phyloP scores from a whole-genome alignment of 2,329 filamentous ascomycete genomes.

The Aspergillus pseudoviridinutans region DNA sequence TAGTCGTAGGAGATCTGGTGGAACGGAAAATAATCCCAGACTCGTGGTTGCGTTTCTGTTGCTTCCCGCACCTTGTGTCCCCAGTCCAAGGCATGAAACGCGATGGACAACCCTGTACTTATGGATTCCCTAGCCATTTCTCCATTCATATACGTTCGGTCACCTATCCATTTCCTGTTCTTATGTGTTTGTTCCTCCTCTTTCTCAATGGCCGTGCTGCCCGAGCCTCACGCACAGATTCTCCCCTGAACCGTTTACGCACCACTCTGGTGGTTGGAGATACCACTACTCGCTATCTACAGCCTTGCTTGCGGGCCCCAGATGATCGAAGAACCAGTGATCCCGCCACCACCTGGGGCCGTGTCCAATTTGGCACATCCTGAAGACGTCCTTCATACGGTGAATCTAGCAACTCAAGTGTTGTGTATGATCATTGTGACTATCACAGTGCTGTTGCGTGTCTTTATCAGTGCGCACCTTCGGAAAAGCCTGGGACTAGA shows the following conservation, averaged over 20 bases:
- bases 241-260: not conserved
- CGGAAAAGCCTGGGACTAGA: slow-evolving; percentile 12
- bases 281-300: not conserved
- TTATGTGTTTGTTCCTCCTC: not conserved
- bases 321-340: not conserved
- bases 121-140: not conserved
- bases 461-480: slow-evolving; percentile 14
- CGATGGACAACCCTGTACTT: not conserved
- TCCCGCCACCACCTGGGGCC: slow-evolving; percentile 13
- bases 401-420: slow-evolving; percentile 19
- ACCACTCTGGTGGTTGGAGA: not conserved
- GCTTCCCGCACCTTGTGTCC: not conserved
- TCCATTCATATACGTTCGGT: not conserved
- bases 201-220: not conserved
- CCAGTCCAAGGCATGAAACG: not conserved
- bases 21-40: not conserved
- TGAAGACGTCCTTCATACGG: slow-evolving; percentile 12
- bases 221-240: not conserved
- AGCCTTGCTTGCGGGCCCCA: not conserved
- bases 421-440: slow-evolving; percentile 18
- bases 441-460: slow-evolving; percentile 14
- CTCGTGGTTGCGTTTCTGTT: not conserved
- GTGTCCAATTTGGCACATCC: slow-evolving; percentile 4
- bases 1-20: not conserved
- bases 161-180: not conserved